Base-by-base conservation (phyloP, 768 basidiomycete genomes). In the Sarcomyxa edulis region DNA sequence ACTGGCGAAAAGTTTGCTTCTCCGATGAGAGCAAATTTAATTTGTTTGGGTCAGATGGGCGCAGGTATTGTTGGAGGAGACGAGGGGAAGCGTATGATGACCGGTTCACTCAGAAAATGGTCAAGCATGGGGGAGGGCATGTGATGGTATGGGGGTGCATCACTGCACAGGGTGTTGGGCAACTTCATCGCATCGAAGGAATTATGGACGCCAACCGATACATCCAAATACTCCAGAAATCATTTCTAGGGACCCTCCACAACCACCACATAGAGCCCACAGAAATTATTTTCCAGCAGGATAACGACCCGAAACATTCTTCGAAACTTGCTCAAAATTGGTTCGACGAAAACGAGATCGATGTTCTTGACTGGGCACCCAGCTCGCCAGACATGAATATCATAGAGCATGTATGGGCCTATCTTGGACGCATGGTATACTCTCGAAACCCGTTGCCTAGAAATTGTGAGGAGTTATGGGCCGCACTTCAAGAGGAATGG, bases 141-240 rank as follows among this genome's bases (percentile, higher is more conserved):
- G 49, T 60, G 14, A 62, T 60, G 56, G 52, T 62, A 4, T 61
- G 60, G 59, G 54, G 39, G 4, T 58, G 53, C 32, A 52, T 60
- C 12, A 50, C 51, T 32, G 23, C 46, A 8, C 50, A 50, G 7
- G 11, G 24, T 32, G 53, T 55, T 32, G 59, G 54, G 10, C 49
- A 48, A 9, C 41, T 61, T 12, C 35, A 57, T 44, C 53, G 53
- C 34, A 51, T 54, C 29, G 12, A 48, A 45, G 31, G 50, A 53
- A 23, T 49, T 52, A 20, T 48, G 55, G 21, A 53, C 54, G 49
- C 52, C 38, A 15, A 30, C 40, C 3, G 12, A 39, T 63, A 60
- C 41, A 32, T 43, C 15, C 46, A 55, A 46, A 54, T 61, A 30
- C 41, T 60, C 14, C 50, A 50, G 25, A 39, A 46, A 1, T 45